Evolutionary conservation across 2,329 filamentous ascomycete genomes (phyloP), one percentile per base, ranked within the genome.

Genomic region (Moelleriella libera): DNA sequence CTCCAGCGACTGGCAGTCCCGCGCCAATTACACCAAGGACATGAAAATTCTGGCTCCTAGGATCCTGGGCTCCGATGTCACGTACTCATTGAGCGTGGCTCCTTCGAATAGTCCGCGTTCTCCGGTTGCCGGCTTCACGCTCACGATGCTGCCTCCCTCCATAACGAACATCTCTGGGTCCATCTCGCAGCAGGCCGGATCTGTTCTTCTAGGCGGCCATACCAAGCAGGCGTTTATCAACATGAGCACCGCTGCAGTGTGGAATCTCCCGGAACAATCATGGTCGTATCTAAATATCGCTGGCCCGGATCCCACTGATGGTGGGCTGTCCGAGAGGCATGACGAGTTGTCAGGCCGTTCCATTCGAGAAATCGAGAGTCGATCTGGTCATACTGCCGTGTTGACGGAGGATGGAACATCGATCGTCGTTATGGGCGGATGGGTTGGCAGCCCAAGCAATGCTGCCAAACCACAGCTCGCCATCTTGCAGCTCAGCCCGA

Each of bases 231-330:
- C 88, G 0, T 96, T 95, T 60, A 82, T 96, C 66, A 94, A 96
- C 62, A 96, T 94, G 83, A 94, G 87, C 48, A 86, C 88, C 42
- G 78, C 90, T 1, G 90, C 88, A 0, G 69, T 96, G 2, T 95
- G 89, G 72, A 89, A 81, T 47, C 69, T 96, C 6, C 90, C 90
- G 0, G 84, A 94, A 57, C 81, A 88, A 58, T 82, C 77, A 47
- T 97, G 90, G 90, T 83, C 79, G 30, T 96, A 90, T 60, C 69
- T 94, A 30, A 70, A 74, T 1, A 78, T 89, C n/a, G 67, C 74
- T 11, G 63, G 68, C 4, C 67, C 71, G 2, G 49, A 57, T 21
- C 21, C 21, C 21, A 21, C 21, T 21, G 21, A 21, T 21, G 21
- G 21, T 21, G 21, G 21, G 21, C 21, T 21, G 21, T 21, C 21